Evolutionary conservation across 75 land plant species (phyloP).

Genomic region (Selaginella tamariscina): DNA sequence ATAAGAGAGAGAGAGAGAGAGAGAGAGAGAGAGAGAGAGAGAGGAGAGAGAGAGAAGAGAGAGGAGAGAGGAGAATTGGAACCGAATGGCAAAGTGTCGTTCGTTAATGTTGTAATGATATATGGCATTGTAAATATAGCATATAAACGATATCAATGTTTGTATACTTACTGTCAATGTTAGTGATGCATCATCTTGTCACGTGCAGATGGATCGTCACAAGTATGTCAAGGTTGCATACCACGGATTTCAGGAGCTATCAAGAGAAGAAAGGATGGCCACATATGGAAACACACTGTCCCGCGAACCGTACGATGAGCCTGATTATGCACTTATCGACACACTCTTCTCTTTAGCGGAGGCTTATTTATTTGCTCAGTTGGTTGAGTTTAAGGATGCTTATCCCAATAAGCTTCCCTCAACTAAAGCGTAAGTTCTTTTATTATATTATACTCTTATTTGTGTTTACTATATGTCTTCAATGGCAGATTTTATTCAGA

Average conservation of each 20-base stretch:
- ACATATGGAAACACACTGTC: conserved; percentile 10
- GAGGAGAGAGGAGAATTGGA: too few species aligned
- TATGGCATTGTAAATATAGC: too few species aligned
- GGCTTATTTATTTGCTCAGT: conserved; percentile 95
- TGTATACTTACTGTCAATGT: too few species aligned
- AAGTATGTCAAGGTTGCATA: conserved; percentile 10
- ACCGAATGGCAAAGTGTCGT: too few species aligned
- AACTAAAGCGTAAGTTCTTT: conserved; percentile 47
- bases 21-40: too few species aligned
- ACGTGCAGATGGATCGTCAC: conserved; percentile 11
- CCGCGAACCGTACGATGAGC: conserved; percentile 88
- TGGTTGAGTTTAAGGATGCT: conserved; percentile 75
- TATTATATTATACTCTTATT: not conserved
- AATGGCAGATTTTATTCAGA: not conserved
- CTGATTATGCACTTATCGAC: conserved; percentile 96
- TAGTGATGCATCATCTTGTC: too few species aligned
- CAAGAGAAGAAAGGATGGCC: conserved; percentile 7
- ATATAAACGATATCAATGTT: too few species aligned
- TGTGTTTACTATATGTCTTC: not conserved
- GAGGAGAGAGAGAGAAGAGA: too few species aligned
- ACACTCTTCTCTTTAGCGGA: conserved; percentile 94
- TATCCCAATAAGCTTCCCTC: conserved; percentile 57
- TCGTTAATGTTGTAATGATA: too few species aligned
- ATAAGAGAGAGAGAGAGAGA: too few species aligned
- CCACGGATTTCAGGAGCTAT: conserved; percentile 5